Evolutionary conservation across 202 grass and related monocot species (phyloP).

Genomic region (Setaria italica): DNA sequence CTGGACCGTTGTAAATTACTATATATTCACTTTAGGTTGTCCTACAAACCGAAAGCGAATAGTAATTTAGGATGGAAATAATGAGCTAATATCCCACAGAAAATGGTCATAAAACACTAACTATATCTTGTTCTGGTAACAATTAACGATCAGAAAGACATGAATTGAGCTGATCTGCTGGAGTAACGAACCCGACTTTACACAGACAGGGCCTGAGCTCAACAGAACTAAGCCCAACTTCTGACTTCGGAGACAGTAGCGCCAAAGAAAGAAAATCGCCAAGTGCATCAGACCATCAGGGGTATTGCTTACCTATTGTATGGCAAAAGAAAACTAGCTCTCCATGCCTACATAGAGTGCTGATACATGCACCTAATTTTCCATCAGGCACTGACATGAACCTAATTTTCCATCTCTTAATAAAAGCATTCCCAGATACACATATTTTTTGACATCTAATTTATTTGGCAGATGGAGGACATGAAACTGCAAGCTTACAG

Average conservation of each 20-base stretch:
- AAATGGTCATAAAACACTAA: too few species aligned
- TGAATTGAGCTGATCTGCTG: neutral
- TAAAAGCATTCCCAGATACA: neutral
- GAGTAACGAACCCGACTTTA: neutral
- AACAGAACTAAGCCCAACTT: neutral
- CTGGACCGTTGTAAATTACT: too few species aligned
- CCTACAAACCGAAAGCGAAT: too few species aligned
- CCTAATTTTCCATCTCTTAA: neutral
- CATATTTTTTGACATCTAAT: neutral
- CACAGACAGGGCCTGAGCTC: neutral
- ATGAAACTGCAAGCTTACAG: constrained; percentile 1
- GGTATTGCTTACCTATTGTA: neutral
- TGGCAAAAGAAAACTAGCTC: neutral
- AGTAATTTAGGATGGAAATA: too few species aligned
- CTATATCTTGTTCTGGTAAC: too few species aligned
- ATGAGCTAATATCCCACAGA: too few species aligned
- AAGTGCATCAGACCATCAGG: neutral
- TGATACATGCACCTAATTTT: neutral
- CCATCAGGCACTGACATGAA: neutral
- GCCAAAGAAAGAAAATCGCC: neutral
- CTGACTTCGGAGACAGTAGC: neutral
- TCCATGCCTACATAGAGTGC: neutral
- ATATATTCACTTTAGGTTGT: too few species aligned
- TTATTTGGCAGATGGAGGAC: neutral
- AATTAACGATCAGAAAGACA: neutral